Evolutionary conservation across 768 basidiomycete genomes (phyloP), one percentile per base, ranked within the genome.

Genomic region (Boletus sp.): DNA sequence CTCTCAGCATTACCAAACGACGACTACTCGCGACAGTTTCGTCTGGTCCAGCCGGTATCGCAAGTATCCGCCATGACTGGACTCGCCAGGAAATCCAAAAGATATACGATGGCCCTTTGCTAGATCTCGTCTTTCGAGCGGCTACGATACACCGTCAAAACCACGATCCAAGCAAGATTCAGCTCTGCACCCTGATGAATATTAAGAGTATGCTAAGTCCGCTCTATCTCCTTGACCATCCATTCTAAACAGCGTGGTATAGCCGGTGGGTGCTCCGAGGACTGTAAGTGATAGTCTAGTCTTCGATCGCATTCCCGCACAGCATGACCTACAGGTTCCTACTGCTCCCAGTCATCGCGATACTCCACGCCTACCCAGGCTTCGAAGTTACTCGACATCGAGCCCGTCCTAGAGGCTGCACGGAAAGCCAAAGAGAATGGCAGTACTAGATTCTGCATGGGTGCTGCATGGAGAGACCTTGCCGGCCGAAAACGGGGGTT

Each of bases 391-490:
- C 80, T 97, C 12, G 89, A 95, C 47, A 76, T 98, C 48, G 94
- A 93, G 65, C 94, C 95, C 17, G 96, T 98, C 15, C 76, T 99
- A 9, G 88, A 89, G 65, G 96, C 94, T 30, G 96, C 96, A 20
- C 83, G 92, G 12, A 88, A 89, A 68, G 96, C 96, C 28, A 98
- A 97, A 69, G 95, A 80, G 63, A 98, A 98, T 71, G 96, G 96
- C 35, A 94, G 92, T 70, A 98, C 96, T 18, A 82, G 96, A 29
- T 98, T 98, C 76, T 98, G 96, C 73, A 98, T 98, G 96, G 96
- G 96, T 56, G 95, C 96, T 5, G 96, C 96, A 6, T 99, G 96
- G 96, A 80, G 96, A 61, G 96, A 97, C 70, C 83, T 98, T 54
- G 85, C 90, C 10, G 94, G 96, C 3, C 83, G 92, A 60, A 97